Base-by-base conservation (phyloP, 306 rosid species). In the Potentilla sterilis region DNA sequence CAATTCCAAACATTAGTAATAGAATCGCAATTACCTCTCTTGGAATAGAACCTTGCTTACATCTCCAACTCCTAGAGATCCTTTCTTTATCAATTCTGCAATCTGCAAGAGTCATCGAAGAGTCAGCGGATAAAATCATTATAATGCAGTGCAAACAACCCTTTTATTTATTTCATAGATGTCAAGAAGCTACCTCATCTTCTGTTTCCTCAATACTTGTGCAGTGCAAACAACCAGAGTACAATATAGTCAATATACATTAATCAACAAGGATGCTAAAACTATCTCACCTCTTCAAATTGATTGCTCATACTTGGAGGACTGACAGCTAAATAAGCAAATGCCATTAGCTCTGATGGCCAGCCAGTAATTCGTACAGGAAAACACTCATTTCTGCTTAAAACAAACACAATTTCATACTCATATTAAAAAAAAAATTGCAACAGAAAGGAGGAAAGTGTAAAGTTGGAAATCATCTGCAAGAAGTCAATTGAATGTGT, bases 291-390 rank as follows among this genome's bases (percentile, higher is more conserved):
- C 98, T 95, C 97, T 80, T 86, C 87, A 85, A 92, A 95, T 70
- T 89, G 75, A 35, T 78, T 85, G 77, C 75, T 88, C 96, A 90
- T 87, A 82, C 91, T 92, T 77, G 97, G 83, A 81, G 97, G 97
- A 73, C 97, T 87, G 68, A 89, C n/a, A n/a, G 88, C 93, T 80
- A 90, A 85, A 85, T 90, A 95, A 81, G 98, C 98, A 77, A 86
- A 95, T 15, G 98, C 97, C 96, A 88, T 89, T 69, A 95, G 74
- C 83, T 95, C 97, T 88, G 77, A 69, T 1, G 98, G 96, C 97
- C 96, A 95, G 70, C 98, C 97, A 77, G 96, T 92, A 72, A 95
- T 15, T 86, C 85, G 93, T 79, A 95, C 13, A 9, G 97, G 98
- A 81, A 81, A 95, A 81, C 98, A 90, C 75, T 92, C 91, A 16